Evolutionary conservation across 352 stramenopile genomes (phyloP), one percentile per base, ranked within the genome.

Genomic region (Pythium pyrilobum): DNA sequence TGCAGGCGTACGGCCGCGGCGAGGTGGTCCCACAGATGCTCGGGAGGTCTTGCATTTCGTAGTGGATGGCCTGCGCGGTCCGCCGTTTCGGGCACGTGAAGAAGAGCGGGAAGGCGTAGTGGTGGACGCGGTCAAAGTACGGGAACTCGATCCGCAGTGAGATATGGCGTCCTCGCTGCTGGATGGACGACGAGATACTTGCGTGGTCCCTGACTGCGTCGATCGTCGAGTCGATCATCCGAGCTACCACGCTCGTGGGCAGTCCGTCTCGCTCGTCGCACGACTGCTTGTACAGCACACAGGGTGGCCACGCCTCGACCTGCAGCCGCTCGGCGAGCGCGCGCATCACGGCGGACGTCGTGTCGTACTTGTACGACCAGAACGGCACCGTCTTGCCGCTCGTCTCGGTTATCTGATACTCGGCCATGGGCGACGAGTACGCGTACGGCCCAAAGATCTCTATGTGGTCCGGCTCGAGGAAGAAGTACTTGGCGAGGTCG

Each of bases 331-430:
- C n/a, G 1, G 54, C 54, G 9, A 59, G 32, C 11, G 53, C 50
- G 11, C 64, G 59, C 49, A 67, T 49, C 2, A 29, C 33, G 9
- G 61, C 36, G 27, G 54, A 68, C 25, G 59, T 71, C 15, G 58
- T 59, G 34, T 71, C 53, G 44, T 62, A 71, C 25, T 71, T 71
- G 44, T 62, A 67, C 33, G 32, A 18, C 63, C 63, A 71, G 27
- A 41, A 65, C 0, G 13, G 32, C 5, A 33, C 15, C 13, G n/a
- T 16, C 3, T n/a, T 31, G 13, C 18, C 10, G 11, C 12, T 25
- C 11, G 39, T 39, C 33, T 13, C 15, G 16, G 29, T 52, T 18
- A 5, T 16, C 4, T 21, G 11, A 0, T 42, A 32, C n/a, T 49
- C 18, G 16, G 25, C 2, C 28, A 38, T n/a, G 29, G 23, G 21